Base-by-base conservation (phyloP, 2,329 filamentous ascomycete species). In the Tolypocladium sp. region DNA sequence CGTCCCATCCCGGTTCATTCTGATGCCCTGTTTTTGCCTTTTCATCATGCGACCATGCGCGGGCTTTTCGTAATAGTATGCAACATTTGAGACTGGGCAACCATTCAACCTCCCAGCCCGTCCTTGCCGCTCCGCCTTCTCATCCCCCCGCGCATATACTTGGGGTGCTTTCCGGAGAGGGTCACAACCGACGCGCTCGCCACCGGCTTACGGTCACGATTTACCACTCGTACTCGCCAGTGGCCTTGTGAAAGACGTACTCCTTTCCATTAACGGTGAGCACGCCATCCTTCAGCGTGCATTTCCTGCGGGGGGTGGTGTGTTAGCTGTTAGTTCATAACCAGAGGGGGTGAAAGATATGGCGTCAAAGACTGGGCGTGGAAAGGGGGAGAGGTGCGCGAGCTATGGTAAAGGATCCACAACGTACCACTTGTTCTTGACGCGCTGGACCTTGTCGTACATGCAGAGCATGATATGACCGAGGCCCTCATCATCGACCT, bases 381-480 rank as follows among this genome's bases (percentile, higher is more conserved):
- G 9, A 7, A 7, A 30, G 7, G 25, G 27, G 25, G 25, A 5
- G n/a, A 5, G n/a, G 22, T 1, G 42, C 12, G 20, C 12, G 9
- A 15, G 22, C 44, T 30, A 8, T 8, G 35, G n/a, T 30, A 35
- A 37, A 20, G 17, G n/a, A 12, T 57, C 25, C 27, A 13, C 57
- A 12, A 75, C 81, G 57, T 72, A 87, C 90, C 90, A 94, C 84
- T 94, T 99, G 78, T 97, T 99, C 86, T 99, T 99, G 69, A 97
- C 94, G 55, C 94, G 84, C 76, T 97, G 93, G 12, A 99, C 94
- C 79, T 99, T 99, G 79, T 99, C 94, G 72, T 99, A 99, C 72
- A 96, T 97, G 79, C 94, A 99, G 46, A 99, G 86, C 90, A 99
- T 97, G 71, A 95, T 92, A 66, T 96, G 90, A 1, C 88, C 87